Percentiles rank a stretch among this genome's conserved stretches.
phyloP scores from a whole-genome alignment of 495 filamentous ascomycete genomes.

The Neurospora sp. region DNA sequence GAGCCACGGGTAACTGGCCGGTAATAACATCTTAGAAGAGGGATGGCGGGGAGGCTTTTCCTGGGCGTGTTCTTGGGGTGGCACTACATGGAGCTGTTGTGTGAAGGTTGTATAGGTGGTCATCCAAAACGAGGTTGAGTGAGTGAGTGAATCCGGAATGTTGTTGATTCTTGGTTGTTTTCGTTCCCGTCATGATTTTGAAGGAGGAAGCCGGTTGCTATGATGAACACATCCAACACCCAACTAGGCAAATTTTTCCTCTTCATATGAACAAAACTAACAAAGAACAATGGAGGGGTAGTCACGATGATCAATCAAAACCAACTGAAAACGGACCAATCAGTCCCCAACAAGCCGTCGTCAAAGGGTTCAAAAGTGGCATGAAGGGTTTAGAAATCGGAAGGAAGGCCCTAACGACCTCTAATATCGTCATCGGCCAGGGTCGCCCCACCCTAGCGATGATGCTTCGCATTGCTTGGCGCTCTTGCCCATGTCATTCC shows the following conservation, averaged over 20 bases:
- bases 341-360: neutral
- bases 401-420: neutral
- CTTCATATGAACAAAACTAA: neutral
- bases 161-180: neutral
- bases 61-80: neutral
- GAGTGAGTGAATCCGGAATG: neutral
- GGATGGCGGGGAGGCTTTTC: neutral
- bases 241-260: neutral
- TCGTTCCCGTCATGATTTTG: neutral
- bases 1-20: neutral
- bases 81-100: neutral
- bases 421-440: neutral
- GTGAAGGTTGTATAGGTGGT: neutral
- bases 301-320: neutral
- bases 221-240: neutral
- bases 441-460: neutral
- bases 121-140: neutral
- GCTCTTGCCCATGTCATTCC: neutral
- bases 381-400: neutral
- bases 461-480: neutral
- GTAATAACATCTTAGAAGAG: neutral
- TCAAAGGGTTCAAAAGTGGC: neutral
- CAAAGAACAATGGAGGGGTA: neutral
- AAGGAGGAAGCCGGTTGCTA: neutral
- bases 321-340: neutral